A percentile compares a stretch with the other conserved stretches of the same genome.
These are phyloP conservation scores for Podila verticillata DNA, from an alignment of 192 early-diverging fungal species.

Conservation along the genomic window DNA sequence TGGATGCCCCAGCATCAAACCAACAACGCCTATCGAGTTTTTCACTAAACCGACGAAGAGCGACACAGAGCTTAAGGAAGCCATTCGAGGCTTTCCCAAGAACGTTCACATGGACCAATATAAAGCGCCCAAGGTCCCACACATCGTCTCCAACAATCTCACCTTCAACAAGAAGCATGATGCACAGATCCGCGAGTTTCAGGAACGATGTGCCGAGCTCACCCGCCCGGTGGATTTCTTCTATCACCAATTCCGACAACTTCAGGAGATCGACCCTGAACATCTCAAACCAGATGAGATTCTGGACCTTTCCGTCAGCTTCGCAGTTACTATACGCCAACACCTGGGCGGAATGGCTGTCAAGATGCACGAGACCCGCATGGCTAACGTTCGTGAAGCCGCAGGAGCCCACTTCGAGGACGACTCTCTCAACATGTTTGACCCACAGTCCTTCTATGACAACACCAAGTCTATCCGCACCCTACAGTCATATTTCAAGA, in stretches of 20 bases:
- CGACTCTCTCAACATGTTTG: constrained; percentile 10
- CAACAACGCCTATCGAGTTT: neutral
- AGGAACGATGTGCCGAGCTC: constrained; percentile 20
- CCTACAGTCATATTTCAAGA: neutral
- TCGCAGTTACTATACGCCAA: constrained; percentile 12
- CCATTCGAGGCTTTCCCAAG: constrained; percentile 11
- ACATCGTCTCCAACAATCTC: neutral
- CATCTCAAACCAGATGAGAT: neutral
- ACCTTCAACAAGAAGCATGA: constrained; percentile 14
- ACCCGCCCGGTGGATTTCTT: constrained; percentile 18
- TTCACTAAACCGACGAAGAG: too few species aligned
- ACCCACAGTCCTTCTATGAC: constrained; percentile 3
- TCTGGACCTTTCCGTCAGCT: neutral
- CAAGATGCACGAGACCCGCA: constrained; percentile 5
- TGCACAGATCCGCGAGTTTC: constrained; percentile 7
- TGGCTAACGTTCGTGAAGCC: constrained; percentile 7
- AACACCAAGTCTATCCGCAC: constrained; percentile 5
- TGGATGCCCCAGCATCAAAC: neutral
- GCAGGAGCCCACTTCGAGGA: constrained; percentile 2
- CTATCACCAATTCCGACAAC: constrained; percentile 4
- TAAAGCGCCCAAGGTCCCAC: constrained; percentile 16
- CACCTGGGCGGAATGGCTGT: constrained; percentile 14
- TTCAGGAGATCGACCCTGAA: neutral
- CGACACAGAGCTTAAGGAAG: constrained; percentile 14
- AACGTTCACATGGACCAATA: constrained; percentile 13